Percentiles rank a stretch among this genome's conserved stretches.
These are phyloP conservation scores for Pisolithus microcarpus DNA, from an alignment of 768 basidiomycete species.

Conservation along the genomic window DNA sequence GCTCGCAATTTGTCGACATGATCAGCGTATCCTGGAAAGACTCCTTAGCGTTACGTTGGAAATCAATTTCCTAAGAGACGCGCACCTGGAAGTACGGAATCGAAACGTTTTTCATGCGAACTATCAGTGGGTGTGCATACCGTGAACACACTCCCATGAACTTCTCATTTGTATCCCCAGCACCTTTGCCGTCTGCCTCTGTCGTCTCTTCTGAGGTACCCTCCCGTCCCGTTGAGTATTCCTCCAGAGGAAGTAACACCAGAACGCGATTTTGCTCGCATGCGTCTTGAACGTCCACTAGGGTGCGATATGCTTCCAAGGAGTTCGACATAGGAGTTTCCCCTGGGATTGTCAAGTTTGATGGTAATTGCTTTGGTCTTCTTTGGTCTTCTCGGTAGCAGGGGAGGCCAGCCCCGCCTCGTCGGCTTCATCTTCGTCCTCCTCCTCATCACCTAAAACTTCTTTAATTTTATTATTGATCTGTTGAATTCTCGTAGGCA, in stretches of 20 bases:
- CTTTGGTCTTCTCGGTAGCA: conserved; percentile 28
- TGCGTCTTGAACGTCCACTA: conserved; percentile 86
- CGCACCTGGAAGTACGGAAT: conserved; percentile 46
- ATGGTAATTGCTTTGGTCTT: conserved; percentile 65
- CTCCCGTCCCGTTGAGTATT: background rate
- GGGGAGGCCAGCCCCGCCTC: conserved; percentile 19
- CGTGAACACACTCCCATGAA: conserved; percentile 88
- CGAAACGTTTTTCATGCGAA: conserved; percentile 90
- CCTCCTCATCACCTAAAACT: conserved; percentile 52
- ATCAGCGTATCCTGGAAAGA: conserved; percentile 77
- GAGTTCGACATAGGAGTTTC: conserved; percentile 96
- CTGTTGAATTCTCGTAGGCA: conserved; percentile 66
- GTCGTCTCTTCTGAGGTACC: background rate
- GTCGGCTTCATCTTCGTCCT: conserved; percentile 40
- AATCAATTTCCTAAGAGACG: background rate
- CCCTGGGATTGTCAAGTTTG: conserved; percentile 85
- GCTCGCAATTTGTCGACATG: conserved; percentile 96
- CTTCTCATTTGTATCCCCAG: conserved; percentile 56
- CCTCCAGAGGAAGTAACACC: conserved; percentile 57
- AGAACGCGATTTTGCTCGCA: conserved; percentile 72
- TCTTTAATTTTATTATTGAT: conserved; percentile 61
- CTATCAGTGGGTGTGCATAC: conserved; percentile 76
- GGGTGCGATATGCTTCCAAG: conserved; percentile 80
- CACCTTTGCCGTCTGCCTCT: conserved; percentile 5
- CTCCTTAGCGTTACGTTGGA: background rate